phyloP scores from a whole-genome alignment of 768 basidiomycete species.

The Tephrocybe sp. region DNA sequence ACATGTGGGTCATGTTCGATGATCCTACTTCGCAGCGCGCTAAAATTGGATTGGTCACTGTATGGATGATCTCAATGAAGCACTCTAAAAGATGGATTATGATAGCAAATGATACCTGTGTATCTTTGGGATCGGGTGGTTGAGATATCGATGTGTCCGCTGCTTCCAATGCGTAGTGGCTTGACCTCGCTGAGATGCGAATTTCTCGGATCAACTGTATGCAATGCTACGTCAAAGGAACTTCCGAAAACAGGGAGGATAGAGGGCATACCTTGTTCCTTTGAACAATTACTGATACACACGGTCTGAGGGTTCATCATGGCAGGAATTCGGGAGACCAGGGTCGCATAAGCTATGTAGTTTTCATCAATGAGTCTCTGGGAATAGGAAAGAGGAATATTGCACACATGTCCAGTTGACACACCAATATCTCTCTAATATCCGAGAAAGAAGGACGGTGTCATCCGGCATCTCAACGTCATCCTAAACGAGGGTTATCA shows the following conservation, averaged over 20 bases:
- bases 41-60: neutral
- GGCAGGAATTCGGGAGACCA: neutral
- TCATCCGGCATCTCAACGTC: conserved; percentile 6
- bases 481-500: too few relatives aligned
- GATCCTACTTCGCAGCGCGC: neutral
- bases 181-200: too few relatives aligned
- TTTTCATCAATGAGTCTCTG: neutral
- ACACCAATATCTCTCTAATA: conserved; percentile 2
- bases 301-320: neutral
- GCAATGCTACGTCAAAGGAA: too few relatives aligned
- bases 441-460: conserved; percentile 1
- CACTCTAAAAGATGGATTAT: too few relatives aligned
- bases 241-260: too few relatives aligned
- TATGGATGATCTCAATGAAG: too few relatives aligned
- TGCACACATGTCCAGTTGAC: conserved; percentile 4
- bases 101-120: too few relatives aligned
- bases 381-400: neutral
- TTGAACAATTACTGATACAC: neutral
- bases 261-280: neutral
- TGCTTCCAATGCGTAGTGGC: too few relatives aligned
- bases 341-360: neutral
- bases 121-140: too few relatives aligned
- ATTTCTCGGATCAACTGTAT: too few relatives aligned
- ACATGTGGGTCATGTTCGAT: conserved; percentile 1
- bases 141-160: too few relatives aligned